A percentile compares a stretch with the other conserved stretches of the same genome.
These are phyloP conservation scores for Hypomyces perniciosus DNA, from an alignment of 2,329 filamentous ascomycete genomes.

Conservation along the genomic window DNA sequence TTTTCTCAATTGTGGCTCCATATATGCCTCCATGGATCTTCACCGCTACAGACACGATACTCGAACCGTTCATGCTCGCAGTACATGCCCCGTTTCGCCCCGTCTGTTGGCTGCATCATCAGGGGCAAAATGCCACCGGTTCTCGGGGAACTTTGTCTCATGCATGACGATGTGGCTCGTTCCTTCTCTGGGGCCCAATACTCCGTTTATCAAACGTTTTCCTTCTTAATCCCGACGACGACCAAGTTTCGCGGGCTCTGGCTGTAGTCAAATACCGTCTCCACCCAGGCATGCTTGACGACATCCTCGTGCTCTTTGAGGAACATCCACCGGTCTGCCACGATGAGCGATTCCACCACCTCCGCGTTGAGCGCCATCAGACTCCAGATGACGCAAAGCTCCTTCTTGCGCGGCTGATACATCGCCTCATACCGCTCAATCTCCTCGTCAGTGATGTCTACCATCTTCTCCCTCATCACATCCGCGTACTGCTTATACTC, in stretches of 20 bases:
- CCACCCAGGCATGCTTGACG: slow-evolving; percentile 77
- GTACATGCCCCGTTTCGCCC: background rate
- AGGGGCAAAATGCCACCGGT: slow-evolving; percentile 1
- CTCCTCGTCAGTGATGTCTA: slow-evolving; percentile 64
- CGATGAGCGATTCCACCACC: slow-evolving; percentile 84
- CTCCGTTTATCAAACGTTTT: slow-evolving; percentile 6
- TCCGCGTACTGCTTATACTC: slow-evolving; percentile 54
- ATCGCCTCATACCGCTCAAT: slow-evolving; percentile 62
- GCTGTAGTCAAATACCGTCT: slow-evolving; percentile 84
- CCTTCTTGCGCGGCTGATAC: slow-evolving; percentile 64
- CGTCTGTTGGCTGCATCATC: background rate
- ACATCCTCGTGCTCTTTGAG: slow-evolving; percentile 68
- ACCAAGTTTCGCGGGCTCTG: slow-evolving; percentile 86
- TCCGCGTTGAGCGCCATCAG: slow-evolving; percentile 93
- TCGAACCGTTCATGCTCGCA: background rate
- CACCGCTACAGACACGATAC: background rate
- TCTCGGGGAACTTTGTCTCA: too few species aligned
- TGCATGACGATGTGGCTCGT: too few species aligned
- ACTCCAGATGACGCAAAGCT: slow-evolving; percentile 84
- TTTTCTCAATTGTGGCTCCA: background rate
- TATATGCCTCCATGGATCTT: background rate
- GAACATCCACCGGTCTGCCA: slow-evolving; percentile 84
- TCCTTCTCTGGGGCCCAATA: background rate
- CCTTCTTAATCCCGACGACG: slow-evolving; percentile 81
- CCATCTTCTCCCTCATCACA: slow-evolving; percentile 61